These are phyloP conservation scores for Lobosporangium transversale DNA, from an alignment of 192 early-diverging fungal species.

Conservation along the genomic window DNA sequence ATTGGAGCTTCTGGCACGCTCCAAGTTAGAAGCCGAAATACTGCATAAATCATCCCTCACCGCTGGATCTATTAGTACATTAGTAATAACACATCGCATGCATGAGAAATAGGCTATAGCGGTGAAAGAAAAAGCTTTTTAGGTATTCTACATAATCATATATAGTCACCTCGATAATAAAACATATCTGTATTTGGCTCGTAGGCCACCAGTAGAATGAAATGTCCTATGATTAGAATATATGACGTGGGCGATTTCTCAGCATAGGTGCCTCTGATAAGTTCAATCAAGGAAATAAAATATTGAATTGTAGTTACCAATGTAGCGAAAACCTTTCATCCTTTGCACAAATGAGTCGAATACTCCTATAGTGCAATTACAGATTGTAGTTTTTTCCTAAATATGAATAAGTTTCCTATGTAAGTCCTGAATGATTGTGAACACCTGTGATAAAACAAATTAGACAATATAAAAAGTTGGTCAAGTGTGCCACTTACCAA, in stretches of 20 bases:
- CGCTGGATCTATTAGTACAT: slow-evolving; percentile 84
- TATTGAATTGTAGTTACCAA: slow-evolving; percentile 43
- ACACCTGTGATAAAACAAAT: too few relatives aligned
- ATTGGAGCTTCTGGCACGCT: slow-evolving; percentile 70
- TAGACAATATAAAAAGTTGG: too few relatives aligned
- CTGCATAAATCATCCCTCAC: slow-evolving; percentile 76
- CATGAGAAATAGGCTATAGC: background rate
- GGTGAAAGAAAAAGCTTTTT: background rate
- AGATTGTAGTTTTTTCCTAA: slow-evolving; percentile 35
- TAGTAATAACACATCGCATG: too few relatives aligned
- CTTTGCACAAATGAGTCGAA: slow-evolving; percentile 37
- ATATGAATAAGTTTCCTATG: background rate
- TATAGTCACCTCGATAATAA: slow-evolving; percentile 67
- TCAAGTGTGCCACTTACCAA: too few relatives aligned
- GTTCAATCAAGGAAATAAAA: too few relatives aligned
- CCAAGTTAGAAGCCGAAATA: slow-evolving; percentile 68
- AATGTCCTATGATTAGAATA: slow-evolving; percentile 71
- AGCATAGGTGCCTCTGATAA: too few relatives aligned
- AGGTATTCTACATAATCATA: background rate
- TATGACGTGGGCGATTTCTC: too few relatives aligned
- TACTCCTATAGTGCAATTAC: slow-evolving; percentile 20
- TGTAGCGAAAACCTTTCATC: slow-evolving; percentile 49
- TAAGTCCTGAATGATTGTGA: background rate
- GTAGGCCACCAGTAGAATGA: slow-evolving; percentile 87
- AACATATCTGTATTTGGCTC: slow-evolving; percentile 82